A percentile compares a stretch with the other conserved stretches of the same genome.
Evolutionary conservation across 2,329 filamentous ascomycete species (phyloP).

Genomic region (Drechslerella dactyloides): DNA sequence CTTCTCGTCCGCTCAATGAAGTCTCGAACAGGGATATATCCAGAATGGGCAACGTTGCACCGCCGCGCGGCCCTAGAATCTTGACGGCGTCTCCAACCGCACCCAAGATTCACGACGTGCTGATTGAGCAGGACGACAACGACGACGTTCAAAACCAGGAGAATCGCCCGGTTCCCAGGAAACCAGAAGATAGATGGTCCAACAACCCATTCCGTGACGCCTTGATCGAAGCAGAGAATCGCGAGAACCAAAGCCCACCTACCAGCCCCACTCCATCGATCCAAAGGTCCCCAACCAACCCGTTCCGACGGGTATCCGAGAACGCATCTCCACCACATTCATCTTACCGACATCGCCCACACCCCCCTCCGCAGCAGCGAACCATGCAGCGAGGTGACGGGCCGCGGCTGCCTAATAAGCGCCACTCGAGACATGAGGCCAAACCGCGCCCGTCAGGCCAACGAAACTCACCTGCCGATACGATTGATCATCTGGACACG

Average conservation of each 20-base stretch:
- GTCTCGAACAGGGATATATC: slow-evolving; percentile 46
- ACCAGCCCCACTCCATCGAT: slow-evolving; percentile 19
- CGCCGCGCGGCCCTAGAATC: slow-evolving; percentile 28
- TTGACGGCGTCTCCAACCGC: slow-evolving; percentile 9
- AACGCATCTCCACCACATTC: background rate
- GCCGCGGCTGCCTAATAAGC: slow-evolving; percentile 21
- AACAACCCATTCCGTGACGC: slow-evolving; percentile 47
- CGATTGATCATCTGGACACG: slow-evolving; percentile 49
- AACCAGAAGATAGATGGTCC: slow-evolving; percentile 42
- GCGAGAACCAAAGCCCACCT: slow-evolving; percentile 37
- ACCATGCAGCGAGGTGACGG: slow-evolving; percentile 26
- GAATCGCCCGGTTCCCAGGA: slow-evolving; percentile 32
- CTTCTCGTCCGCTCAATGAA: slow-evolving; percentile 40
- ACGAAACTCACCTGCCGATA: slow-evolving; percentile 35
- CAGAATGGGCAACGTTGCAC: slow-evolving; percentile 39
- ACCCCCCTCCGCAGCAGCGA: slow-evolving; percentile 19
- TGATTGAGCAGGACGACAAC: slow-evolving; percentile 38
- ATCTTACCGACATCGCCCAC: slow-evolving; percentile 8
- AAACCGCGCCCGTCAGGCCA: slow-evolving; percentile 8
- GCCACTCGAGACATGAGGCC: slow-evolving; percentile 21
- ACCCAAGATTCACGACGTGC: slow-evolving; percentile 22
- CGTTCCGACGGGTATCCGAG: slow-evolving; percentile 26
- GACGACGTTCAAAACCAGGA: slow-evolving; percentile 48
- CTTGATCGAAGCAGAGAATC: slow-evolving; percentile 34
- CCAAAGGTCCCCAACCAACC: slow-evolving; percentile 32